These are phyloP conservation scores for Fusarium albidum DNA, from an alignment of 2,329 filamentous ascomycete species.

Conservation along the genomic window DNA sequence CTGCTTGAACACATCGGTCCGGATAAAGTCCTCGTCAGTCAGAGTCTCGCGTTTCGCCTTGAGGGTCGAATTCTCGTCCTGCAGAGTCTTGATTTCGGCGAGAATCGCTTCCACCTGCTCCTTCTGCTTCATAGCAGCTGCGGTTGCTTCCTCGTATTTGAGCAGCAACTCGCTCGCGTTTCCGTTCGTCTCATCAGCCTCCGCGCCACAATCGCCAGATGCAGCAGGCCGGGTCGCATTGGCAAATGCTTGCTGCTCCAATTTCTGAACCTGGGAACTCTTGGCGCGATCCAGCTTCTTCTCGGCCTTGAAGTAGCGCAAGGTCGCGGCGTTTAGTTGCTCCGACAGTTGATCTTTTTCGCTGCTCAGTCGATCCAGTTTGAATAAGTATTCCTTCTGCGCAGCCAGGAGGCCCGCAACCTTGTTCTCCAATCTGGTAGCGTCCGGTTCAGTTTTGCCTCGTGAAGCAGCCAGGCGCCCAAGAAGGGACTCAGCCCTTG, in stretches of 20 bases:
- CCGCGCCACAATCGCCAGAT: slow-evolving; percentile 56
- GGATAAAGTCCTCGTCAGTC: slow-evolving; percentile 91
- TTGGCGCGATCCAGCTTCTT: slow-evolving; percentile 91
- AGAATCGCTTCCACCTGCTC: slow-evolving; percentile 85
- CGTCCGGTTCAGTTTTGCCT: slow-evolving; percentile 69
- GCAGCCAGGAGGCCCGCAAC: slow-evolving; percentile 78
- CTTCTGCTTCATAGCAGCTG: slow-evolving; percentile 82
- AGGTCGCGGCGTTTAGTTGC: slow-evolving; percentile 85
- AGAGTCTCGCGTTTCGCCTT: slow-evolving; percentile 73
- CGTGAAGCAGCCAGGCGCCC: slow-evolving; percentile 59
- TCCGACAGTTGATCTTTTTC: slow-evolving; percentile 89
- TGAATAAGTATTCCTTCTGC: slow-evolving; percentile 82
- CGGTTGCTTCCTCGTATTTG: slow-evolving; percentile 79
- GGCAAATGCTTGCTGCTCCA: slow-evolving; percentile 87
- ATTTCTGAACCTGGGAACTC: slow-evolving; percentile 87
- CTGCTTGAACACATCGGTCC: slow-evolving; percentile 92
- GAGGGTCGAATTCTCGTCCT: slow-evolving; percentile 81
- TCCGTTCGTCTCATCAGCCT: slow-evolving; percentile 61
- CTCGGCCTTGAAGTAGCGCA: slow-evolving; percentile 94
- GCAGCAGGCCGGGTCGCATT: slow-evolving; percentile 64
- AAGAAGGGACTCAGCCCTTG: slow-evolving; percentile 76
- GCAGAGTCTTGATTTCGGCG: slow-evolving; percentile 75
- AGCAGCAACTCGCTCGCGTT: slow-evolving; percentile 74
- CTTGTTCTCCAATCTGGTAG: slow-evolving; percentile 76
- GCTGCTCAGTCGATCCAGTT: slow-evolving; percentile 75